Evolutionary conservation across 305 asterid species (phyloP), one percentile per base, ranked within the genome.

Genomic region (Fraxinus velutina): DNA sequence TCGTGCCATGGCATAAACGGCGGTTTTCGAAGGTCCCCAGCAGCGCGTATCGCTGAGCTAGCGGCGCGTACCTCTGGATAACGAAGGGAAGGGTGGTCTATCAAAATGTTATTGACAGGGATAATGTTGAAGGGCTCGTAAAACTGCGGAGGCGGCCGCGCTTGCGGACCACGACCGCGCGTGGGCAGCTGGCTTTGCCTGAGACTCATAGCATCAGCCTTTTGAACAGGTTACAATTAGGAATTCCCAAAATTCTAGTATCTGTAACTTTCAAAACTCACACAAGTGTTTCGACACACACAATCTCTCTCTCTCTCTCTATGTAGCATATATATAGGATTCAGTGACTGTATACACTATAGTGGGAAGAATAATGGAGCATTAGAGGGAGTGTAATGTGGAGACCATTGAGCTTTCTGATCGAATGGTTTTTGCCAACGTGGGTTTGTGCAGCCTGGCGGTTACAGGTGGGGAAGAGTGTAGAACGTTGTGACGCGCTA

Each of bases 31-130:
- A 94, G 97, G 86, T 89, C 94, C 3, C 90, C 95, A 50, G 89
- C 86, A 77, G 89, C 55, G 81, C 94, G 95, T 0, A 95, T 84
- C 42, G 97, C 97, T 24, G 89, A 96, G 21, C 97, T 84, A 29
- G 93, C 94, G 81, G 97, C 95, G 82, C 99, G 94, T 4, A 95
- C 93, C 86, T 95, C 99, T 0, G 92, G 97, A 77, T 80, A 90
- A 1, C 97, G 88, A 78, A 92, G 94, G 15, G 96, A 92, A 72
- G 98, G 98, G 88, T 95, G 99, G 91, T 95, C 92, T 0, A 86
- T 39, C 36, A 94, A 86, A 29, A 92, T 88, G 87, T 85, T 86
- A 83, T 93, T 93, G 83, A 95, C 89, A 72, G 99, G 99, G 27
- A 94, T 92, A 39, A 95, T 92, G 90, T 95, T 95, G 89, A 34